These are phyloP conservation scores for Monosporascus sp. DNA, from an alignment of 2,329 filamentous ascomycete genomes.

Conservation along the genomic window DNA sequence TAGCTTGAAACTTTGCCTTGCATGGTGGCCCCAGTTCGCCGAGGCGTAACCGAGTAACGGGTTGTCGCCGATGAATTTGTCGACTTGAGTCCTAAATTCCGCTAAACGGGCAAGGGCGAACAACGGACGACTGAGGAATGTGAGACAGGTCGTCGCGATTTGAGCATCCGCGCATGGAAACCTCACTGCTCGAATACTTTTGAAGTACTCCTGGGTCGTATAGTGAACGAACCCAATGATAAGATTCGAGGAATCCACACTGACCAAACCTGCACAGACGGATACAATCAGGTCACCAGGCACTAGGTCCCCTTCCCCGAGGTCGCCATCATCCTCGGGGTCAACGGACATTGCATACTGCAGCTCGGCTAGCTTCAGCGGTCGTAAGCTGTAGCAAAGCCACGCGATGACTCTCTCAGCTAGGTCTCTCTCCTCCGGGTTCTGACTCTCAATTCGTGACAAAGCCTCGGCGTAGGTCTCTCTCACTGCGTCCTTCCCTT, in stretches of 20 bases:
- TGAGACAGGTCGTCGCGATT: not conserved
- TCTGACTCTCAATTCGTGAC: not conserved
- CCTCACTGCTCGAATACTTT: not conserved
- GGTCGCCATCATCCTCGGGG: not conserved
- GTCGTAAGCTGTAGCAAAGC: not conserved
- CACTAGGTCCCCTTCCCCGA: not conserved
- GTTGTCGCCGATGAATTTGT: not conserved
- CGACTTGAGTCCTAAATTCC: rapidly evolving
- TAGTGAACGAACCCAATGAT: not conserved
- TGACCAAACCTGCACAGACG: not conserved
- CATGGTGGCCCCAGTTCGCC: not conserved
- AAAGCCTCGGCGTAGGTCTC: not conserved
- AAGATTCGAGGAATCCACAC: not conserved
- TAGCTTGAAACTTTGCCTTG: not conserved
- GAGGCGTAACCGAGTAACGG: not conserved
- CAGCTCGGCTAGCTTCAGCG: not conserved
- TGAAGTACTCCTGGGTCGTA: not conserved
- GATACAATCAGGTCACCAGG: not conserved
- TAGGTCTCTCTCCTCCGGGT: not conserved
- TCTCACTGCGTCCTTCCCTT: not conserved
- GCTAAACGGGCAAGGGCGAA: not conserved
- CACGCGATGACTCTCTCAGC: not conserved
- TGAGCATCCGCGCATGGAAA: not conserved
- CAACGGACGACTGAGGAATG: not conserved
- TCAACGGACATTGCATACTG: not conserved